A percentile compares a stretch with the other conserved stretches of the same genome.
These are phyloP conservation scores for Geum urbanum DNA, from an alignment of 306 rosid genomes.

Conservation along the genomic window DNA sequence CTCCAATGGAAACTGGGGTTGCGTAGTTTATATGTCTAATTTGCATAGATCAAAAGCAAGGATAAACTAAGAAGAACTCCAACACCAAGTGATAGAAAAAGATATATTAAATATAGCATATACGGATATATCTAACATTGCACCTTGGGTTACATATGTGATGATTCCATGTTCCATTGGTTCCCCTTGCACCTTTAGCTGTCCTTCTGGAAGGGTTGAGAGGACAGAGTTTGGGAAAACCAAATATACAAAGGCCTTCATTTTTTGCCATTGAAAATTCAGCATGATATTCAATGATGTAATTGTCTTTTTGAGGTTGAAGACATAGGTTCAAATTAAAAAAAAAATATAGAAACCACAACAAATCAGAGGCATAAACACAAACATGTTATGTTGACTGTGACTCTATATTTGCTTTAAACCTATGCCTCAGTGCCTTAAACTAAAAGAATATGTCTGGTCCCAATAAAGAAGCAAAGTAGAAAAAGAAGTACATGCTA, in stretches of 20 bases:
- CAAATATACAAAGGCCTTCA: constrained; percentile 70
- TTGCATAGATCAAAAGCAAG: neutral
- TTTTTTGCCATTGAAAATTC: constrained; percentile 43
- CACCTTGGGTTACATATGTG: constrained; percentile 85
- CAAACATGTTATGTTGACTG: neutral
- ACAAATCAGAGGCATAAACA: neutral
- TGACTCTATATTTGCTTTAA: neutral
- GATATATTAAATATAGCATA: neutral
- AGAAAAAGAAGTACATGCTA: neutral
- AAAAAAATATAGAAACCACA: neutral
- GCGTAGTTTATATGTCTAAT: neutral
- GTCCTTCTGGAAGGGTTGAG: constrained; percentile 45
- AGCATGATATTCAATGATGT: no score
- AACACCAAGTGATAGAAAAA: neutral
- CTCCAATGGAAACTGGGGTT: neutral
- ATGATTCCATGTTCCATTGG: constrained; percentile 77
- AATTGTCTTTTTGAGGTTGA: neutral
- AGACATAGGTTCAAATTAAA: neutral
- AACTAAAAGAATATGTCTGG: neutral
- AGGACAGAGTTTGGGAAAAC: constrained; percentile 75
- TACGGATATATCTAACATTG: constrained; percentile 64
- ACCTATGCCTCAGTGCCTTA: neutral
- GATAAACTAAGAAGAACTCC: neutral
- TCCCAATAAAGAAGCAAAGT: constrained; percentile 23
- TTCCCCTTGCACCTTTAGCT: constrained; percentile 41